Percentiles rank a stretch among this genome's conserved stretches.
These are phyloP conservation scores for Solanum neorickii DNA, from an alignment of 257 asterid genomes.

Conservation along the genomic window DNA sequence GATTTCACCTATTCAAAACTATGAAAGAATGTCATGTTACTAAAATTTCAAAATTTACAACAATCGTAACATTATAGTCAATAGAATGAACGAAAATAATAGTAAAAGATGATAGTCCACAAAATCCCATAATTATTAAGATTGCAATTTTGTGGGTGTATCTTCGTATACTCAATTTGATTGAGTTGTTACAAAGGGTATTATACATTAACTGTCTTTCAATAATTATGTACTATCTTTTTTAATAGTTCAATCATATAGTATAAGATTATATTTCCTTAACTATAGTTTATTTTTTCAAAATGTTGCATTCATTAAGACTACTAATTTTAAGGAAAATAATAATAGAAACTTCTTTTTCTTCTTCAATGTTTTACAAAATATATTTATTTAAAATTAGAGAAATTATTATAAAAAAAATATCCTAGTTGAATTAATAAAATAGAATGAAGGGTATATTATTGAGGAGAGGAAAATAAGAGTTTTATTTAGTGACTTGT, in stretches of 20 bases:
- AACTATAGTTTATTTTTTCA: background rate
- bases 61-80: background rate
- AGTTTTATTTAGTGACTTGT: conserved; percentile 21
- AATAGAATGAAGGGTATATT: background rate
- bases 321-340: no score
- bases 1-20: background rate
- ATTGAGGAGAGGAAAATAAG: background rate
- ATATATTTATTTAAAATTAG: background rate
- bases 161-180: background rate
- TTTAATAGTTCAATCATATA: background rate
- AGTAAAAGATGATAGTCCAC: background rate
- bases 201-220: background rate
- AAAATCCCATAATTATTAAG: background rate
- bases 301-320: background rate
- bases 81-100: background rate
- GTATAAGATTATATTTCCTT: background rate
- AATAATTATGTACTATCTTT: background rate
- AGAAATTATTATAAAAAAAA: background rate
- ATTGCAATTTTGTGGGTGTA: background rate
- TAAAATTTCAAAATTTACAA: background rate
- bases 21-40: background rate
- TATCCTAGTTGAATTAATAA: background rate
- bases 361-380: background rate
- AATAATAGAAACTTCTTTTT: background rate
- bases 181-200: background rate